These are phyloP conservation scores for Sequoiadendron giganteum DNA, from an alignment of 75 land plant species.

Conservation along the genomic window DNA sequence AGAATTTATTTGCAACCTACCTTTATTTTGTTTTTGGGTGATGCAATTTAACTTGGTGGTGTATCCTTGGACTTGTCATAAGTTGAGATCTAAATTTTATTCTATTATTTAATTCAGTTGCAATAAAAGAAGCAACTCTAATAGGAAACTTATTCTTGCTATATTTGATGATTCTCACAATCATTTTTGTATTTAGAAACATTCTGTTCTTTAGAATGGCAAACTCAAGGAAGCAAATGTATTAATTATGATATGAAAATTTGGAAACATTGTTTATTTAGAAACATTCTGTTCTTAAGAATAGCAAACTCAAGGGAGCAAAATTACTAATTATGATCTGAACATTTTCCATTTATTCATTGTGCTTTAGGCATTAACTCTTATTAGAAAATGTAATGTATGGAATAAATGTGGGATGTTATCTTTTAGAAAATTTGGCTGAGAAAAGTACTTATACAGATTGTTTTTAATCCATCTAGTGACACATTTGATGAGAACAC, in stretches of 20 bases:
- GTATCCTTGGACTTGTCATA: no score
- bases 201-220: not conserved
- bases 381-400: not conserved
- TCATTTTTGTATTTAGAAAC: not conserved
- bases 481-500: constrained; percentile 85
- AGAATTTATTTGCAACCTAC: no score
- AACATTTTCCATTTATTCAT: not conserved
- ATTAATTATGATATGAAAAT: not conserved
- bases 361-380: not conserved
- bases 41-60: no score
- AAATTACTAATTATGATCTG: not conserved
- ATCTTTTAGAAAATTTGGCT: not conserved
- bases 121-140: no score
- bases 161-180: no score
- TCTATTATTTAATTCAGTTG: no score
- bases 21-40: no score
- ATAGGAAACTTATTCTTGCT: no score
- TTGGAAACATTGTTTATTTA: not conserved
- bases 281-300: not conserved
- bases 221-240: not conserved
- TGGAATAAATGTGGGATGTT: not conserved
- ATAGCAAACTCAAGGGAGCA: not conserved
- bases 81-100: no score
- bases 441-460: not conserved
- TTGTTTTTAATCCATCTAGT: constrained; percentile 32